Evolutionary conservation across 148 eudicot genomes (phyloP).

Genomic region (Chenopodium suecicum): DNA sequence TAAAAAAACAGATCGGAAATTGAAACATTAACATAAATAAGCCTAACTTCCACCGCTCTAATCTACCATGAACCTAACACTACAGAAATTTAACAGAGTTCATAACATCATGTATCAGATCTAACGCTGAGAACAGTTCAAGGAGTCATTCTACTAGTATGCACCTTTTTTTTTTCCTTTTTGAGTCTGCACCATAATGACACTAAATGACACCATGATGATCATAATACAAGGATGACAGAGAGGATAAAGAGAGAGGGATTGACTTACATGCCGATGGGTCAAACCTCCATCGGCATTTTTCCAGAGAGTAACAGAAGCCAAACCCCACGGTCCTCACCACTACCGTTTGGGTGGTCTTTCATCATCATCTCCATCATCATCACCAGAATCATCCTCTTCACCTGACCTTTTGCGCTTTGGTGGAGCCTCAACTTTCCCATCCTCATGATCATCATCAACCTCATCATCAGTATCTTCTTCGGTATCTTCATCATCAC

Average conservation of each 20-base stretch:
- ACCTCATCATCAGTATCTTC: constrained; percentile 54
- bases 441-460: constrained; percentile 39
- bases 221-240: constrained; percentile 22
- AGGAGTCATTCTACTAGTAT: not conserved
- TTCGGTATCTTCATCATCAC: constrained; percentile 52
- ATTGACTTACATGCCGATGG: constrained; percentile 27
- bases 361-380: constrained; percentile 63
- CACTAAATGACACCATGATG: not conserved
- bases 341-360: constrained; percentile 78
- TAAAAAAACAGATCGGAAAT: not conserved
- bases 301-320: constrained; percentile 1
- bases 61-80: not conserved
- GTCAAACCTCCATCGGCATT: constrained; percentile 19
- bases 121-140: not conserved
- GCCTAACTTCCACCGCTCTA: constrained; percentile 11
- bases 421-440: constrained; percentile 53
- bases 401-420: constrained; percentile 72
- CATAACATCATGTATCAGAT: constrained; percentile 12
- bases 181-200: constrained; percentile 5
- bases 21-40: not conserved
- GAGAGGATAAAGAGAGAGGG: constrained; percentile 19
- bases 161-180: constrained; percentile 5
- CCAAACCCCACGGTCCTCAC: not conserved
- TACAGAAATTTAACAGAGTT: constrained; percentile 4
- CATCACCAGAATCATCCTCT: constrained; percentile 67